Evolutionary conservation across 2,329 filamentous ascomycete species (phyloP).

Genomic region (Penicillium sp.): DNA sequence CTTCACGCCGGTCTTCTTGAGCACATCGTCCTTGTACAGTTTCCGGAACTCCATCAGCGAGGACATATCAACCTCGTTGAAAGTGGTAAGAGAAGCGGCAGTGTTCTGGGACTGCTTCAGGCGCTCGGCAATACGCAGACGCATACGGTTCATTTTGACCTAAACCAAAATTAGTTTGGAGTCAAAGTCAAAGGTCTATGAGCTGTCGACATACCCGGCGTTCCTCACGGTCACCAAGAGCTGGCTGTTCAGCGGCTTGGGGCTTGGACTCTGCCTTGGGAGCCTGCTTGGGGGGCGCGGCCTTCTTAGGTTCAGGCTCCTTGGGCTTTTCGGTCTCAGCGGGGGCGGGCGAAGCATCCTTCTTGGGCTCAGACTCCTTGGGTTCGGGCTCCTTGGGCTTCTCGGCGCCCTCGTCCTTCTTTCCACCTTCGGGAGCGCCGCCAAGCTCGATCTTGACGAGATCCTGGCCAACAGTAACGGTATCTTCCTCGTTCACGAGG

Average conservation of each 20-base stretch:
- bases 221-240: conserved; percentile 76
- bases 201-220: conserved; percentile 65
- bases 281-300: conserved; percentile 29
- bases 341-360: conserved; percentile 47
- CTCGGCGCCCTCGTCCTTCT: conserved; percentile 54
- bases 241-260: conserved; percentile 19
- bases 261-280: conserved; percentile 23
- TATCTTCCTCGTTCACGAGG: conserved; percentile 89
- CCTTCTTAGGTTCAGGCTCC: conserved; percentile 34
- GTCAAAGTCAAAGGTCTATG: not conserved
- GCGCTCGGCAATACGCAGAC: conserved; percentile 91
- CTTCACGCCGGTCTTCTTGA: conserved; percentile 96
- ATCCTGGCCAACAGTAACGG: conserved; percentile 90
- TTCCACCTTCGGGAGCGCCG: conserved; percentile 55
- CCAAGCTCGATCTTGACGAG: conserved; percentile 82
- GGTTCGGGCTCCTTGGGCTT: conserved; percentile 58
- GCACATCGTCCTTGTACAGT: conserved; percentile 90
- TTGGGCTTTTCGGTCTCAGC: conserved; percentile 31
- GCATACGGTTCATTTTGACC: conserved; percentile 99
- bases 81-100: conserved; percentile 92
- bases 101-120: conserved; percentile 99
- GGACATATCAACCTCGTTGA: conserved; percentile 99
- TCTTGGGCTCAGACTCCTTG: conserved; percentile 51
- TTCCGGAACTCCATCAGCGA: conserved; percentile 96
- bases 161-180: conserved; percentile 37